Conservation (phyloP, 306 rosid genomes). For the Cucurbita argyrosperma region DNA sequence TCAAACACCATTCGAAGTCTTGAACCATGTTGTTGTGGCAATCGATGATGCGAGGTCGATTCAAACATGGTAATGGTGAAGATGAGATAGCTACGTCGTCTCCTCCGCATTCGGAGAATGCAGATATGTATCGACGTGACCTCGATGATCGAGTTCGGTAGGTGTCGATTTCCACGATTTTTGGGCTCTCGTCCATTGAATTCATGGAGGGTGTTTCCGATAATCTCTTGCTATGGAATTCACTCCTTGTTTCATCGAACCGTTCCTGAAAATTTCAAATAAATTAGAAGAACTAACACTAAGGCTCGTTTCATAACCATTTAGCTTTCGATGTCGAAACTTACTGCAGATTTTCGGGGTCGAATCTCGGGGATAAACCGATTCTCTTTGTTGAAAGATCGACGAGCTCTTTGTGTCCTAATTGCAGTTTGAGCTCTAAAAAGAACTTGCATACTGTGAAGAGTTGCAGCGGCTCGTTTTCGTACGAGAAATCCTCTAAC, state of each 20-base stretch:
- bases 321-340: background rate
- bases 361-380: constrained; percentile 38
- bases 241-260: constrained; percentile 61
- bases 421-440: constrained; percentile 69
- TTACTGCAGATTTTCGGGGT: constrained; percentile 55
- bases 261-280: constrained; percentile 32
- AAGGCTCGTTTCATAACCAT: background rate
- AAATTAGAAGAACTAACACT: too few relatives aligned
- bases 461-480: constrained; percentile 85
- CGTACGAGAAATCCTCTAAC: constrained; percentile 81
- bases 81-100: constrained; percentile 37
- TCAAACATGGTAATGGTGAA: constrained; percentile 41
- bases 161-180: constrained; percentile 87
- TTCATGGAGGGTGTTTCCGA: constrained; percentile 39
- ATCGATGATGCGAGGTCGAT: constrained; percentile 28
- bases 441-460: constrained; percentile 90
- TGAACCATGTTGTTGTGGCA: constrained; percentile 26
- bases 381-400: constrained; percentile 60
- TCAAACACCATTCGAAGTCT: constrained; percentile 58
- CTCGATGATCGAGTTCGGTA: constrained; percentile 63
- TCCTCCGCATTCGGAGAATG: constrained; percentile 53
- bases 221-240: constrained; percentile 60
- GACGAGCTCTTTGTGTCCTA: constrained; percentile 70
- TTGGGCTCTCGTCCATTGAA: constrained; percentile 65
- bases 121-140: constrained; percentile 34